Evolutionary conservation across 2,329 filamentous ascomycete species (phyloP).

Genomic region (Cladophialophora bantiana): DNA sequence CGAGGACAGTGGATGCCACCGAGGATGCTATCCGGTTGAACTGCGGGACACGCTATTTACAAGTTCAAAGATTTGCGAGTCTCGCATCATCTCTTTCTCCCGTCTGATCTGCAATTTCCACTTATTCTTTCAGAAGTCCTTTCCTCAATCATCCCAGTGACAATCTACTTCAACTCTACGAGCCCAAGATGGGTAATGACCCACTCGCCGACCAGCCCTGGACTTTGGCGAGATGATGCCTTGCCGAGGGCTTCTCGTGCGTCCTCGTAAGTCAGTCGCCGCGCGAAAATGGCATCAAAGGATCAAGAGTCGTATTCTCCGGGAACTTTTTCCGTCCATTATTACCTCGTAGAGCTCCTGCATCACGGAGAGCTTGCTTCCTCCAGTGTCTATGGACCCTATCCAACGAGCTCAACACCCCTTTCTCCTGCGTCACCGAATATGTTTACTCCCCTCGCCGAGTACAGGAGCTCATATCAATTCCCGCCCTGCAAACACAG

Average conservation of each 20-base stretch:
- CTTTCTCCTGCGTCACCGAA: constrained; percentile 20
- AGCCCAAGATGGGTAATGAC: neutral
- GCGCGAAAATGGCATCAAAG: neutral
- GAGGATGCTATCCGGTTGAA: constrained; percentile 1
- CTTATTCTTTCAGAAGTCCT: neutral
- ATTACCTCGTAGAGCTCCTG: neutral
- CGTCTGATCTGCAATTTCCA: neutral
- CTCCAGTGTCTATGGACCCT: neutral
- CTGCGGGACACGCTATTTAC: neutral
- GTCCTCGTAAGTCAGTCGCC: neutral
- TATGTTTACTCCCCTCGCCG: neutral
- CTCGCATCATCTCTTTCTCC: neutral
- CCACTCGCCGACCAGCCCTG: constrained; percentile 5
- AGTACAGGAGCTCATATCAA: constrained; percentile 1
- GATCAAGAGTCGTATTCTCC: too few relatives aligned
- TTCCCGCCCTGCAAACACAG: neutral
- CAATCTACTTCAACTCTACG: neutral
- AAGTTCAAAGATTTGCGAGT: neutral
- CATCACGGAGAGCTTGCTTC: neutral
- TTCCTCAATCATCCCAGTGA: neutral
- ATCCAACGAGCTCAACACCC: neutral
- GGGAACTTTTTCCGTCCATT: too few relatives aligned
- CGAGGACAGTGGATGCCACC: too few relatives aligned
- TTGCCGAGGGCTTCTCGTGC: neutral
- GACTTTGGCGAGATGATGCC: neutral